These are phyloP conservation scores for Daedaleopsis nitida DNA, from an alignment of 768 basidiomycete species.

Conservation along the genomic window DNA sequence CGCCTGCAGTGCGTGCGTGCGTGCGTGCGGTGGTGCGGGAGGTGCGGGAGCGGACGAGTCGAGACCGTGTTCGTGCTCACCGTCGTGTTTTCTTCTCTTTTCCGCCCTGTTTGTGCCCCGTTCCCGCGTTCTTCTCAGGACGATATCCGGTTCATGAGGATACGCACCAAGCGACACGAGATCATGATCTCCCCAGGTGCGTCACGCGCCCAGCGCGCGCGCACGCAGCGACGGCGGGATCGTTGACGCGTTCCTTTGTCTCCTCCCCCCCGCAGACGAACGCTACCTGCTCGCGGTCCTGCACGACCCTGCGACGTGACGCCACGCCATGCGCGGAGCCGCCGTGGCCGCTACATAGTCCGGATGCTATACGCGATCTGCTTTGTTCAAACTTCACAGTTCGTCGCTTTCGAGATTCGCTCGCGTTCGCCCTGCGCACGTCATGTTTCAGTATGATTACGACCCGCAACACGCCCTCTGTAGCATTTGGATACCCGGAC, in stretches of 20 bases:
- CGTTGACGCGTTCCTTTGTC: constrained; percentile 6
- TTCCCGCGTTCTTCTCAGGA: constrained; percentile 55
- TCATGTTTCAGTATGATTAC: constrained; percentile 11
- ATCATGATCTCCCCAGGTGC: constrained; percentile 92
- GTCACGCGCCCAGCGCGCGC: constrained; percentile 25
- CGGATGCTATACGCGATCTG: neutral
- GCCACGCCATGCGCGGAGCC: neutral
- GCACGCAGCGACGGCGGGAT: neutral
- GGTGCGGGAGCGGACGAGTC: no score
- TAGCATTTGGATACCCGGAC: constrained; percentile 20
- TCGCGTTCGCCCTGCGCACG: neutral
- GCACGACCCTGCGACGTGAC: constrained; percentile 67
- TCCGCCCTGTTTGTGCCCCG: neutral
- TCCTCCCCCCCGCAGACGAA: constrained; percentile 52
- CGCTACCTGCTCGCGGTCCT: constrained; percentile 82
- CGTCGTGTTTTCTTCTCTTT: neutral
- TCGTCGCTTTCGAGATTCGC: no score
- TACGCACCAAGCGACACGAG: constrained; percentile 89
- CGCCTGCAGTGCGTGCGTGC: no score
- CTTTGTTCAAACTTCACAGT: no score
- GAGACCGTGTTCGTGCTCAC: no score
- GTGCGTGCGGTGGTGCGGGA: no score
- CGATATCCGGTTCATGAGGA: constrained; percentile 84
- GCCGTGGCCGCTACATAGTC: neutral
- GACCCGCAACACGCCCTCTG: constrained; percentile 4